Conservation (phyloP, 1,139 yeast species). For the Candida gigantensis region DNA sequence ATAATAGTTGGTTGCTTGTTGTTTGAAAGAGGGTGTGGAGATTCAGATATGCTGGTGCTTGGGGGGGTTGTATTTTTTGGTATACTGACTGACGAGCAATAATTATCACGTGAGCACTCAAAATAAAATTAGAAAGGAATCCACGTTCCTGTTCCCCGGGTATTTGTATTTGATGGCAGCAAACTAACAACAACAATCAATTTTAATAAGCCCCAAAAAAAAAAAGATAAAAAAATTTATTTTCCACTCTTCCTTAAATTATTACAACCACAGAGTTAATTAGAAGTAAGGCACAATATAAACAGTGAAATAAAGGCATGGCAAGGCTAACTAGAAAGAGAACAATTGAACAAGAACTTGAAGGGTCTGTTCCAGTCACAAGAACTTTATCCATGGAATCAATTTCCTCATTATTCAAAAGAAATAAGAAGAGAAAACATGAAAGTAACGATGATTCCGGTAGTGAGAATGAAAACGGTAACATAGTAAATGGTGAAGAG, state of each 20-base stretch:
- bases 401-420: constrained; percentile 38
- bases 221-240: too few species aligned
- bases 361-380: constrained; percentile 18
- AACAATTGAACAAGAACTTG: constrained; percentile 9
- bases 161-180: too few species aligned
- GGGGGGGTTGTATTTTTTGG: too few species aligned
- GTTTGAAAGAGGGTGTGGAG: too few species aligned
- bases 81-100: too few species aligned
- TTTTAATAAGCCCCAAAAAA: too few species aligned
- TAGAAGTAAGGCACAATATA: background rate
- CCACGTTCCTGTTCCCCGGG: too few species aligned
- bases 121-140: too few species aligned
- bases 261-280: background rate
- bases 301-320: constrained; percentile 3
- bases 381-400: constrained; percentile 47
- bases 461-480: constrained; percentile 2
- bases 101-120: too few species aligned
- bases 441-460: constrained; percentile 14
- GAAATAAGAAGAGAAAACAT: constrained; percentile 30
- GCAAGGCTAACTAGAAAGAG: constrained; percentile 11
- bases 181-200: too few species aligned
- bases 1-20: too few species aligned
- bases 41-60: too few species aligned
- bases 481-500: constrained; percentile 19
- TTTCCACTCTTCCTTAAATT: background rate